These are phyloP conservation scores for Pisolithus tinctorius DNA, from an alignment of 768 basidiomycete species.

Conservation along the genomic window DNA sequence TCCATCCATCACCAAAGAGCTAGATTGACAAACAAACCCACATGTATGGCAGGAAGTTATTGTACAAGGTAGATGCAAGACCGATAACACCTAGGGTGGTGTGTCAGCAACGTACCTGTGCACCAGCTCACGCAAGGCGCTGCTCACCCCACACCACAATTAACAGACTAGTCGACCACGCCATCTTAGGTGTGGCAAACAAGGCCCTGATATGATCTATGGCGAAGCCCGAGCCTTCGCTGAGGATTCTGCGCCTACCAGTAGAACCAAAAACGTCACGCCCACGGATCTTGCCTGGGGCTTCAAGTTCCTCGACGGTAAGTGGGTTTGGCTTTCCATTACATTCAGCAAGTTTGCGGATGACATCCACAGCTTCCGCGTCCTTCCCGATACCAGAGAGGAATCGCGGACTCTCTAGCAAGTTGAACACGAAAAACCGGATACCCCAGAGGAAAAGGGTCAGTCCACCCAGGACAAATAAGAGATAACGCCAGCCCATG, in stretches of 20 bases:
- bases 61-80: slow-evolving; percentile 64
- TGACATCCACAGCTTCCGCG: slow-evolving; percentile 40
- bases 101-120: not conserved
- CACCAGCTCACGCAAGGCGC: not conserved
- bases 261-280: slow-evolving; percentile 5
- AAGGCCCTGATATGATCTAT: slow-evolving; percentile 47
- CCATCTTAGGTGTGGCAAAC: slow-evolving; percentile 58
- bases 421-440: slow-evolving; percentile 46
- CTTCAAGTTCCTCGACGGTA: slow-evolving; percentile 38
- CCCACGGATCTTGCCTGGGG: slow-evolving; percentile 19
- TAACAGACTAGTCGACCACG: slow-evolving; percentile 57
- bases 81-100: slow-evolving; percentile 55
- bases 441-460: slow-evolving; percentile 46
- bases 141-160: slow-evolving; percentile 41
- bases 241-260: slow-evolving; percentile 22
- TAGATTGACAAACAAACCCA: slow-evolving; percentile 18
- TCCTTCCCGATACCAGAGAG: slow-evolving; percentile 50
- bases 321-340: slow-evolving; percentile 40
- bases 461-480: slow-evolving; percentile 46
- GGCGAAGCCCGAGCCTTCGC: slow-evolving; percentile 36
- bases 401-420: slow-evolving; percentile 54
- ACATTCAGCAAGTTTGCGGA: slow-evolving; percentile 44
- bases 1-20: not conserved
- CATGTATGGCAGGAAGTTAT: slow-evolving; percentile 49
- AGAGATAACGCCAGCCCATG: slow-evolving; percentile 61